Conservation (phyloP, 2,329 filamentous ascomycete species). For the Epichloe sp. region DNA sequence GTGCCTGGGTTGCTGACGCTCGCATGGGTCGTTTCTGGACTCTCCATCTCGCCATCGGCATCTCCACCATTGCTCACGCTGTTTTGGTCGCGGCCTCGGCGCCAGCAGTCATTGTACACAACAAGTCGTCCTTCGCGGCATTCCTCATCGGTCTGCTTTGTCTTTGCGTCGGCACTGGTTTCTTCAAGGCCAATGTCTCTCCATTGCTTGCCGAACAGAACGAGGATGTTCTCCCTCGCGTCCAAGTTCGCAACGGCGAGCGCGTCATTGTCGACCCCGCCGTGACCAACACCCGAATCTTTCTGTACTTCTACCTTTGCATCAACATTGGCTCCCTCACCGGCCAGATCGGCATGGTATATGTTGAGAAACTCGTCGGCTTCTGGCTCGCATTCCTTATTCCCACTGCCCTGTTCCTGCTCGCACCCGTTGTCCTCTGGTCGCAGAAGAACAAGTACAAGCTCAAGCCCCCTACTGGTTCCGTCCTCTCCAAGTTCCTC, state of each 20-base stretch:
- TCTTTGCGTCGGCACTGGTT: conserved; percentile 54
- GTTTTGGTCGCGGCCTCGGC: conserved; percentile 53
- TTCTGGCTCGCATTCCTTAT: conserved; percentile 62
- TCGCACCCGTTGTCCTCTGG: conserved; percentile 48
- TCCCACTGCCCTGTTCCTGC: conserved; percentile 51
- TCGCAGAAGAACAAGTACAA: conserved; percentile 49
- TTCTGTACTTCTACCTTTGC: conserved; percentile 44
- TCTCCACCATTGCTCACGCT: conserved; percentile 53
- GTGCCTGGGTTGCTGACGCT: conserved; percentile 50
- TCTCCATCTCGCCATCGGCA: conserved; percentile 52
- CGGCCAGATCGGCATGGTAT: conserved; percentile 50
- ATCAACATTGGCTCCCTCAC: conserved; percentile 52
- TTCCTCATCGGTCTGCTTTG: conserved; percentile 53
- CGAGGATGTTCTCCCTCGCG: conserved; percentile 40
- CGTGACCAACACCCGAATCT: conserved; percentile 54
- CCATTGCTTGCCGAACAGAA: conserved; percentile 62
- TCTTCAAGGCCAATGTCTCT: conserved; percentile 72
- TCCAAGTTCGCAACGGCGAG: conserved; percentile 45
- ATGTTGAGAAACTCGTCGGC: conserved; percentile 62
- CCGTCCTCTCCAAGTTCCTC: conserved; percentile 55
- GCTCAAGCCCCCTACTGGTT: conserved; percentile 54
- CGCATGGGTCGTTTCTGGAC: conserved; percentile 62
- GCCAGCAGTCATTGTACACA: conserved; percentile 46
- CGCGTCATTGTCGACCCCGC: conserved; percentile 59
- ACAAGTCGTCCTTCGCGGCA: conserved; percentile 45